phyloP scores from a whole-genome alignment of 2,329 filamentous ascomycete species.

The Talaromyces atroroseus region DNA sequence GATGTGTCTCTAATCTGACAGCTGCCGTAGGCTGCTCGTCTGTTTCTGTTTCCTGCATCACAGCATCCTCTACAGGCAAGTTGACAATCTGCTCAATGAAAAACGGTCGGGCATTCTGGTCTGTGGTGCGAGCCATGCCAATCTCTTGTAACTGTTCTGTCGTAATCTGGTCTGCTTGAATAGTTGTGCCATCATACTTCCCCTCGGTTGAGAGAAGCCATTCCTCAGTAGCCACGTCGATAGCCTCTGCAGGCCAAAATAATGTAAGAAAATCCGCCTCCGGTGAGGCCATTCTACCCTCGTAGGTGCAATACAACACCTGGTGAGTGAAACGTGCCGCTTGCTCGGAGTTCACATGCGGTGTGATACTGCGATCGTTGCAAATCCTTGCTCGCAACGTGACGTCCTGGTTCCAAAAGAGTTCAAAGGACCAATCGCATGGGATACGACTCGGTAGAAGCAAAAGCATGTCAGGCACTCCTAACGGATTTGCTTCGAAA shows the following conservation, averaged over 20 bases:
- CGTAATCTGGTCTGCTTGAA: neutral
- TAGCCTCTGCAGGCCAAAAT: constrained; percentile 18
- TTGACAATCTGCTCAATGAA: constrained; percentile 16
- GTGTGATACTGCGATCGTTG: constrained; percentile 1
- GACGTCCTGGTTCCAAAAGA: constrained; percentile 27
- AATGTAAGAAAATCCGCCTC: constrained; percentile 19
- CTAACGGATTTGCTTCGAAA: constrained; percentile 15
- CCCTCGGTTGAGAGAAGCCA: constrained; percentile 19
- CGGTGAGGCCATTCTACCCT: constrained; percentile 15
- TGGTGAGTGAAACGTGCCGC: constrained; percentile 18
- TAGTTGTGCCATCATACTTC: constrained; percentile 1
- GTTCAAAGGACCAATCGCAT: constrained; percentile 19
- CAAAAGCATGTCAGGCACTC: constrained; percentile 19
- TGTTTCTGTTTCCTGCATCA: constrained; percentile 3
- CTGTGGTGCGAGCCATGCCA: constrained; percentile 18
- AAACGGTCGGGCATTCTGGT: constrained; percentile 16
- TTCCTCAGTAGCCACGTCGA: constrained; percentile 9
- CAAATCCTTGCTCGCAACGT: constrained; percentile 18
- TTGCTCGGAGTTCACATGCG: constrained; percentile 4
- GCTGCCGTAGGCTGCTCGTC: neutral
- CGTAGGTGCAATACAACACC: constrained; percentile 19
- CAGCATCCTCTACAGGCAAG: constrained; percentile 11
- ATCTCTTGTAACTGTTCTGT: constrained; percentile 9
- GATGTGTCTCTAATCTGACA: constrained; percentile 16
- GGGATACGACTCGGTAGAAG: constrained; percentile 22